Evolutionary conservation across 2,329 filamentous ascomycete genomes (phyloP).

Genomic region (Alternaria sp.): DNA sequence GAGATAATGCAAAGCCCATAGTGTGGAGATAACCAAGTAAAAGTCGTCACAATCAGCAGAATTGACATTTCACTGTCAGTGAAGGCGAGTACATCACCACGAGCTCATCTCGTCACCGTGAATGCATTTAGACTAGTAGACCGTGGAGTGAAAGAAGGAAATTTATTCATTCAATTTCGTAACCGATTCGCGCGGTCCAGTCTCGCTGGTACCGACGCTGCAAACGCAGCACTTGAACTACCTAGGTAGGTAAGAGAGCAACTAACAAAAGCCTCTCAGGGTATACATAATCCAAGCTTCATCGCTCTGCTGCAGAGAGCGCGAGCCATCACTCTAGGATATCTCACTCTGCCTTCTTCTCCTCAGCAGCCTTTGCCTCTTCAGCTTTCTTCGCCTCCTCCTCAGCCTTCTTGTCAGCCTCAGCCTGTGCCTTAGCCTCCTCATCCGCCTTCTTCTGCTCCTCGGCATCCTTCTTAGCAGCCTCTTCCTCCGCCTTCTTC

Average conservation of each 20-base stretch:
- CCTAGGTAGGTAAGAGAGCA: neutral
- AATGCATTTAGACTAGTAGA: neutral
- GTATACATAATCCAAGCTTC: neutral
- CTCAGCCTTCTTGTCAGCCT: neutral
- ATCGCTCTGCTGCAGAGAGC: neutral
- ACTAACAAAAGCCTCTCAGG: neutral
- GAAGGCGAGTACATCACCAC: neutral
- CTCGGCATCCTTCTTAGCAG: constrained; percentile 4
- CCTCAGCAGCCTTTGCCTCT: neutral
- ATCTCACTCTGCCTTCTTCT: neutral
- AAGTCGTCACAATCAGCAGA: neutral
- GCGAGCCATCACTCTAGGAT: neutral
- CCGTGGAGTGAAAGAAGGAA: neutral
- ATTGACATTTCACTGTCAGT: neutral
- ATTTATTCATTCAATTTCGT: constrained; percentile 5
- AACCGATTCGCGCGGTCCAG: constrained; percentile 22
- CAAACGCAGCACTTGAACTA: neutral
- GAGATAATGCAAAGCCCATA: neutral
- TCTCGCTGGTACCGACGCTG: constrained; percentile 11
- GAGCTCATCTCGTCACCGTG: neutral
- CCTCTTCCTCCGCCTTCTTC: neutral
- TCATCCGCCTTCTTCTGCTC: constrained; percentile 5
- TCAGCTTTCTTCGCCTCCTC: neutral
- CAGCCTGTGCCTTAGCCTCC: neutral
- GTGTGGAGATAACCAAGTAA: neutral